Percentiles rank a stretch among this genome's conserved stretches.
These are phyloP conservation scores for Sedum album DNA, from an alignment of 164 flowering plant genomes.

Conservation along the genomic window DNA sequence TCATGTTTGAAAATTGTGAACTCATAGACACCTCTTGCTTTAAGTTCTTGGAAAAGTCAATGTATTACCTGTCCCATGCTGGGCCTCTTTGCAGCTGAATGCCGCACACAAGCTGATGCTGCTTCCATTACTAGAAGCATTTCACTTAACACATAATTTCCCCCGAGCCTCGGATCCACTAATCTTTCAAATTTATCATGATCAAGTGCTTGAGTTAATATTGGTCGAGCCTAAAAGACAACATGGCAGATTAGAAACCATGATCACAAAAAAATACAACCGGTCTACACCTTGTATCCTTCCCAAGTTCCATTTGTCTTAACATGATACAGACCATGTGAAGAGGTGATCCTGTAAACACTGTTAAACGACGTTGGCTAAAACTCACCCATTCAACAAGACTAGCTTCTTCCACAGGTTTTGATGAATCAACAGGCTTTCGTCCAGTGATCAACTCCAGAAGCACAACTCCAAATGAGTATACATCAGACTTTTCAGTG, in stretches of 20 bases:
- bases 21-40: neutral
- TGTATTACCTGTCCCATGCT: slow-evolving; percentile 72
- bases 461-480: slow-evolving; percentile 75
- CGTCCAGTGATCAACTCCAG: slow-evolving; percentile 75
- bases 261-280: neutral
- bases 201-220: slow-evolving; percentile 56
- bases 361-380: too few relatives aligned
- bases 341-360: neutral
- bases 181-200: slow-evolving; percentile 34
- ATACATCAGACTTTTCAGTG: slow-evolving; percentile 75
- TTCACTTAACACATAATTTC: slow-evolving; percentile 49
- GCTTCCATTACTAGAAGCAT: slow-evolving; percentile 73
- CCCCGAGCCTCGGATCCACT: slow-evolving; percentile 63
- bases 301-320: neutral
- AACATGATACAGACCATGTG: neutral
- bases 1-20: neutral
- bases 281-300: neutral
- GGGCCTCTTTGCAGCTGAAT: slow-evolving; percentile 74
- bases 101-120: slow-evolving; percentile 83
- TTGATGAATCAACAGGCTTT: slow-evolving; percentile 71
- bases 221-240: slow-evolving; percentile 70
- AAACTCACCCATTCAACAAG: slow-evolving; percentile 70
- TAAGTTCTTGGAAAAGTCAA: neutral
- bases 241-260: neutral
- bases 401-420: slow-evolving; percentile 68